Percentiles rank a stretch among this genome's conserved stretches.
These are phyloP conservation scores for Trichoderma arundinaceum DNA, from an alignment of 2,329 filamentous ascomycete species.

Conservation along the genomic window DNA sequence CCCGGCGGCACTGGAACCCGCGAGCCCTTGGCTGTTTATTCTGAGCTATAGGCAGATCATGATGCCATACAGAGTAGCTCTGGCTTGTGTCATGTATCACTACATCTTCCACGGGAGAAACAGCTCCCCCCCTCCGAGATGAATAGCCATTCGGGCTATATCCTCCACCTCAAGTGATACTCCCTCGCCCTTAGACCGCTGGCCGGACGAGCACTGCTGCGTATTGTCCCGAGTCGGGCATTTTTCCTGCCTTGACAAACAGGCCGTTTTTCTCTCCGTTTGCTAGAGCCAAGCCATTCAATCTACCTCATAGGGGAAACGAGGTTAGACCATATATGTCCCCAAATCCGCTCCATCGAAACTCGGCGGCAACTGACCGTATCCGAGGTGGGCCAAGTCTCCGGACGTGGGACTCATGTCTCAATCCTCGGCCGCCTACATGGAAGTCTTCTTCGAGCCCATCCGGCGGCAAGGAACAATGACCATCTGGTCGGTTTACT, in stretches of 20 bases:
- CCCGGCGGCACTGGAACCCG: slow-evolving; percentile 5
- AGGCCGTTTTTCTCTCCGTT: not conserved
- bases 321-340: too few relatives aligned
- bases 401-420: slow-evolving; percentile 30
- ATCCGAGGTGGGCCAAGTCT: slow-evolving; percentile 23
- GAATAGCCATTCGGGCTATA: not conserved
- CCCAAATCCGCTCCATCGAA: not conserved
- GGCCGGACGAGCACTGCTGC: not conserved
- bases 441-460: slow-evolving; percentile 12
- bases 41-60: not conserved
- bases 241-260: not conserved
- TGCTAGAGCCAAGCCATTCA: not conserved
- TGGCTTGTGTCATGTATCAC: slow-evolving; percentile 12
- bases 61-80: slow-evolving; percentile 9
- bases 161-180: not conserved
- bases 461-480: not conserved
- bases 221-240: not conserved
- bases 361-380: slow-evolving; percentile 9
- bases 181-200: not conserved
- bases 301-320: not conserved
- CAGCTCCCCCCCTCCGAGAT: not conserved
- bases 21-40: not conserved
- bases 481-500: slow-evolving; percentile 1
- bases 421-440: slow-evolving; percentile 31
- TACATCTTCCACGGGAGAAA: not conserved